Percentiles rank a stretch among this genome's conserved stretches.
These are phyloP conservation scores for Ilyonectria sp. DNA, from an alignment of 2,329 filamentous ascomycete species.

Conservation along the genomic window DNA sequence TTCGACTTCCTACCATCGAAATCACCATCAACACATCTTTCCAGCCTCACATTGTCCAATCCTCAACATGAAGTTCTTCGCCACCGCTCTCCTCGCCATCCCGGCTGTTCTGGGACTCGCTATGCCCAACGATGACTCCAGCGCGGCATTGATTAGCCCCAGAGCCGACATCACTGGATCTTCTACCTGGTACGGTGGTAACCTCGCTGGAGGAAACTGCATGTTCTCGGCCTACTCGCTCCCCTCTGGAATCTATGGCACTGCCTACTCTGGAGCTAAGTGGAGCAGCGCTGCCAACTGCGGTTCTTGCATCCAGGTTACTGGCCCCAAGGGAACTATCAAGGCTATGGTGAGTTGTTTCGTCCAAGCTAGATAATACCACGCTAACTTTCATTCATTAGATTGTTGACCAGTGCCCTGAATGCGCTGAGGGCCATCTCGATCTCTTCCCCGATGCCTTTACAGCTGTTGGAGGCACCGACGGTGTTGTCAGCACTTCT, in stretches of 20 bases:
- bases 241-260: slow-evolving; percentile 71
- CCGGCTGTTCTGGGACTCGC: slow-evolving; percentile 43
- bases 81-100: slow-evolving; percentile 42
- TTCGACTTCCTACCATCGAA: background rate
- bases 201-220: slow-evolving; percentile 73
- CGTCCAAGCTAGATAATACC: background rate
- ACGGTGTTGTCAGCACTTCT: slow-evolving; percentile 55
- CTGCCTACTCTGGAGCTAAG: slow-evolving; percentile 71
- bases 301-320: slow-evolving; percentile 74
- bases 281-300: slow-evolving; percentile 72
- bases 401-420: slow-evolving; percentile 63
- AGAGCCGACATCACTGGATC: slow-evolving; percentile 12
- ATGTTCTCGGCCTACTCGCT: slow-evolving; percentile 75
- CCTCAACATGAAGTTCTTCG: slow-evolving; percentile 46
- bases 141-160: slow-evolving; percentile 10
- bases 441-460: slow-evolving; percentile 63
- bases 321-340: slow-evolving; percentile 69
- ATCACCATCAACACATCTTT: slow-evolving; percentile 3
- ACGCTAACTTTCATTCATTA: slow-evolving; percentile 34
- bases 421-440: slow-evolving; percentile 58
- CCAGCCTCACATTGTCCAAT: background rate
- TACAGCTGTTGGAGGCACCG: slow-evolving; percentile 53
- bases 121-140: slow-evolving; percentile 18
- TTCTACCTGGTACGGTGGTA: slow-evolving; percentile 68
- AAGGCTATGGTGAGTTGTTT: slow-evolving; percentile 72